Conservation (phyloP, 2,329 filamentous ascomycete species). For the Microcyclospora tardicrescens region DNA sequence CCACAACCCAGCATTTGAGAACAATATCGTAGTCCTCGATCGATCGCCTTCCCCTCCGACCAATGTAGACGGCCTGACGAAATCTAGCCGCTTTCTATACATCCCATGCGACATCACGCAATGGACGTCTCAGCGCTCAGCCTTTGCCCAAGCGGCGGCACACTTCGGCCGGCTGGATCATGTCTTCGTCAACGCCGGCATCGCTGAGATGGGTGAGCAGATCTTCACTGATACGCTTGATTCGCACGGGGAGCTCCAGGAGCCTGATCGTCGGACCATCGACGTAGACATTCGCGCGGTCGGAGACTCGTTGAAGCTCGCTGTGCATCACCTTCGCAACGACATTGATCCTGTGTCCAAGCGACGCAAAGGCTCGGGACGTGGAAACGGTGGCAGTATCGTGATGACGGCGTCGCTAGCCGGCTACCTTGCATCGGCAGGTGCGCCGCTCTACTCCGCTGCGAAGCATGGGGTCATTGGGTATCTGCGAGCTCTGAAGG, state of each 20-base stretch:
- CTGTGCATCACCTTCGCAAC: constrained; percentile 34
- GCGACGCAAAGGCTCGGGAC: constrained; percentile 14
- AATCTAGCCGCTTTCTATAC: constrained; percentile 19
- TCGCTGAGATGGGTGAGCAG: constrained; percentile 36
- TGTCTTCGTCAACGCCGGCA: constrained; percentile 39
- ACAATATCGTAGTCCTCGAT: constrained; percentile 20
- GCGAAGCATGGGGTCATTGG: constrained; percentile 40
- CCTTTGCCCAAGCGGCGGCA: constrained; percentile 29
- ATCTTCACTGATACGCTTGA: constrained; percentile 37
- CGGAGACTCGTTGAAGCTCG: constrained; percentile 34
- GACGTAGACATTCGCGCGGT: constrained; percentile 37
- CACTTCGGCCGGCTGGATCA: constrained; percentile 33
- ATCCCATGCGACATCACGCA: constrained; percentile 32
- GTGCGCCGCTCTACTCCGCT: constrained; percentile 36
- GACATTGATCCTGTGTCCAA: constrained; percentile 4
- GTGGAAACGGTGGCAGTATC: constrained; percentile 30
- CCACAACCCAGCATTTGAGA: constrained; percentile 13
- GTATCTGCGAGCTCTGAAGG: constrained; percentile 38
- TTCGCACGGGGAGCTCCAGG: constrained; percentile 27
- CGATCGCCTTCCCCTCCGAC: constrained; percentile 9
- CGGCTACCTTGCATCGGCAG: constrained; percentile 36
- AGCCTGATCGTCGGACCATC: constrained; percentile 33
- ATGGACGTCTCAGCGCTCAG: constrained; percentile 33
- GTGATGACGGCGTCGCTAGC: constrained; percentile 37
- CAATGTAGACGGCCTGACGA: constrained; percentile 4